Base-by-base conservation (phyloP, 768 basidiomycete species). In the Suillus hirtellus region DNA sequence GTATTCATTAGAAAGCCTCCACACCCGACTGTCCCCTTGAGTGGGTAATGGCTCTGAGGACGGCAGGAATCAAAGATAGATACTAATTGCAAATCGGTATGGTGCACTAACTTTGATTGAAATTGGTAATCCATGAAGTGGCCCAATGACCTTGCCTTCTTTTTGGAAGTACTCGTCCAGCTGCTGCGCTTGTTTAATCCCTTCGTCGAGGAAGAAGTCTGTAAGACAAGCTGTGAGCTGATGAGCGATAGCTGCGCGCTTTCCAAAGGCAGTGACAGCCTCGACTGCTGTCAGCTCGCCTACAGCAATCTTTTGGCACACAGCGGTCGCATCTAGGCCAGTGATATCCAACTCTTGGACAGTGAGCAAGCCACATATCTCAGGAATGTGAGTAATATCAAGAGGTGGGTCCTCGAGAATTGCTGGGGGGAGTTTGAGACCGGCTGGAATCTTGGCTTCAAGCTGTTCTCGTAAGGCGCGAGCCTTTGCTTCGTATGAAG, bases 231-330 rank as follows among this genome's bases (percentile, higher is more conserved):
- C 66, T 4, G 72, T 67, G 35, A 84, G 66, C 62, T 83, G 83
- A 47, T 86, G 83, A 4, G 83, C 84, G 60, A 86, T 78, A n/a
- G 79, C 78, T 12, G 84, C 83, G 15, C 85, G 74, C 70, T 83
- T 83, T 59, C 70, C 78, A 62, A 80, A 83, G 2, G 83, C 81
- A 15, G 68, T 71, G 4, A 76, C 74, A 21, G 79, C 79, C 14
- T 76, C 74, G 8, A 82, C 79, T 1, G 80, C 76, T 0, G 78
- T 74, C 42, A 76, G 69, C 53, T 73, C 53, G 15, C 74, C 72
- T 6, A 62, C 64, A 10, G 72, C 71, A 52, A 80, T 73, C 8
- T 66, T 64, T 49, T 67, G 53, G 14, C 74, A 56, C 21, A 81
- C 60, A 4, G 66, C 72, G 17, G 76, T 78, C 15, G 80, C 77